These are phyloP conservation scores for Trichosporon coremiiforme DNA, from an alignment of 1,284 basidiomycete genomes.

Conservation along the genomic window DNA sequence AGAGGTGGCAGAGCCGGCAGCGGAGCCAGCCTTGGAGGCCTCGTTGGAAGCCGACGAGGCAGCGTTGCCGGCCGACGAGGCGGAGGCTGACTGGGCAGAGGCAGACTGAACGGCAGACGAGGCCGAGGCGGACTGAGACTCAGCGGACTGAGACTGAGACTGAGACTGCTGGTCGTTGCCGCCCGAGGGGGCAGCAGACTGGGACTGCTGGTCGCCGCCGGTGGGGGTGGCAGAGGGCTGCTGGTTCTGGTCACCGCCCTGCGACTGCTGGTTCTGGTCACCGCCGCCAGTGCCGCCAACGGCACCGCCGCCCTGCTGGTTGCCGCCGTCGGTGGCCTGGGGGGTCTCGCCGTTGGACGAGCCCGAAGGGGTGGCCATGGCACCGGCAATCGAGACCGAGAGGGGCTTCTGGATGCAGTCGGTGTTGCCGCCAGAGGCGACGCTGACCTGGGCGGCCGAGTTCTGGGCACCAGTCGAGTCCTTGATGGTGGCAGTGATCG, in stretches of 20 bases:
- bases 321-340: slow-evolving; percentile 7
- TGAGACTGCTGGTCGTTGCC: slow-evolving; percentile 12
- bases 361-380: slow-evolving; percentile 18
- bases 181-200: slow-evolving; percentile 9
- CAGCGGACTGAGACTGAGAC: not conserved
- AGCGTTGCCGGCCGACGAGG: slow-evolving; percentile 5
- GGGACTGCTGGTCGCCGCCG: not conserved
- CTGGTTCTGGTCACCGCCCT: slow-evolving; percentile 1
- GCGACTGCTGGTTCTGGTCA: slow-evolving; percentile 9
- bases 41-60: not conserved
- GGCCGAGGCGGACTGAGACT: not conserved
- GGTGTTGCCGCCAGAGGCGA: slow-evolving; percentile 58
- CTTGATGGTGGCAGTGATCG: slow-evolving; percentile 45
- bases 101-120: not conserved
- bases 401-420: slow-evolving; percentile 36
- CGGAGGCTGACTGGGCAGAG: not conserved
- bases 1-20: not conserved
- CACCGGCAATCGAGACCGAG: slow-evolving; percentile 22
- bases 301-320: slow-evolving; percentile 19
- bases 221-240: slow-evolving; percentile 7
- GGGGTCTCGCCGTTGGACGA: slow-evolving; percentile 19
- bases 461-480: slow-evolving; percentile 59
- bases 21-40: too few species aligned
- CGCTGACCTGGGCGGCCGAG: slow-evolving; percentile 64
- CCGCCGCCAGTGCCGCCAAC: slow-evolving; percentile 11